Conservation (phyloP, 306 rosid genomes). For the Vigna angularis region DNA sequence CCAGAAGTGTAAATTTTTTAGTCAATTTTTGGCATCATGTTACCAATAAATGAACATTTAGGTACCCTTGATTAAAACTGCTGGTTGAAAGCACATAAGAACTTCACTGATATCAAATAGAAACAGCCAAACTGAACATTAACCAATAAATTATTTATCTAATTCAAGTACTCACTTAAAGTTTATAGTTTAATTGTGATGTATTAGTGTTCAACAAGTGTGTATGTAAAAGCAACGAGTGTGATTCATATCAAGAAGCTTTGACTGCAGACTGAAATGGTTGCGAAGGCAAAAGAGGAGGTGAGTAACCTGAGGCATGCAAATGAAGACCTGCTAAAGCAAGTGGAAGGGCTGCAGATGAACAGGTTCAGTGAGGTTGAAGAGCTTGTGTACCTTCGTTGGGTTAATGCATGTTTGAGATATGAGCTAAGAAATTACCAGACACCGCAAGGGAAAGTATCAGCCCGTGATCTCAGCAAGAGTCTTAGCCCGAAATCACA, state of each 20-base stretch:
- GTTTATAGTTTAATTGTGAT: constrained; percentile 11
- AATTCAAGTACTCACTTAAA: background rate
- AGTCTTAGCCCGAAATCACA: constrained; percentile 85
- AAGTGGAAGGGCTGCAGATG: constrained; percentile 95
- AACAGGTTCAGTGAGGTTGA: constrained; percentile 94
- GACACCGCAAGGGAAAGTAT: constrained; percentile 72
- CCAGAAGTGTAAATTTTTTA: background rate
- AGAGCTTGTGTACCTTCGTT: constrained; percentile 96
- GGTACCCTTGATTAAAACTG: background rate
- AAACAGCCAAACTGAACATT: constrained; percentile 1
- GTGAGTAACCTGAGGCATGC: constrained; percentile 70
- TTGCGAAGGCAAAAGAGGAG: constrained; percentile 69
- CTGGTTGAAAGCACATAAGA: constrained; percentile 14
- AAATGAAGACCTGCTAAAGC: constrained; percentile 87
- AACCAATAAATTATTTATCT: background rate
- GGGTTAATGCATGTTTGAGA: constrained; percentile 97
- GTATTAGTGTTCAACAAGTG: constrained; percentile 27
- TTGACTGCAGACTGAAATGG: constrained; percentile 75
- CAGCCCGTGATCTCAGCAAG: constrained; percentile 90
- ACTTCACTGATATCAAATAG: constrained; percentile 9
- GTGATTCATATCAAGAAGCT: constrained; percentile 28
- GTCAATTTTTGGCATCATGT: constrained; percentile 11
- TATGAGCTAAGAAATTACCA: constrained; percentile 82
- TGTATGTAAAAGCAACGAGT: constrained; percentile 3
- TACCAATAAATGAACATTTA: constrained; percentile 16